These are phyloP conservation scores for Pigoraptor vietnamica DNA, from an alignment of 78 protist species.

Conservation along the genomic window DNA sequence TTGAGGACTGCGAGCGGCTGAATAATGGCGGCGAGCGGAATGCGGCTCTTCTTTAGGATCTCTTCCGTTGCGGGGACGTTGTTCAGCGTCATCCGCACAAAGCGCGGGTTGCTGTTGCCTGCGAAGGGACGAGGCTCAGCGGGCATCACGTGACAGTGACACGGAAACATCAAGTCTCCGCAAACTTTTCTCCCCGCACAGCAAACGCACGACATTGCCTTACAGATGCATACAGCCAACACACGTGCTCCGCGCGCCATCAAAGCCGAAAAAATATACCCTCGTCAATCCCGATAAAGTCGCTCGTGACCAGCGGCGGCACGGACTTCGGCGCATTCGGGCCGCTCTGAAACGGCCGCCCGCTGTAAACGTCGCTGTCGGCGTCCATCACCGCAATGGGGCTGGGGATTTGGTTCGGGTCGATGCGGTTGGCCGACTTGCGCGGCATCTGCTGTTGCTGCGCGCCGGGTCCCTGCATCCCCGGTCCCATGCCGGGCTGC, in stretches of 20 bases:
- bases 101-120: conserved; percentile 34
- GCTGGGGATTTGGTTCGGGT: conserved; percentile 13
- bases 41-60: background rate
- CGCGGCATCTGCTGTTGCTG: conserved; percentile 1
- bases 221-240: no score
- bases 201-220: no score
- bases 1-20: conserved; percentile 24
- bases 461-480: background rate
- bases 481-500: background rate
- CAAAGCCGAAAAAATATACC: no score
- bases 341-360: background rate
- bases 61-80: conserved; percentile 18
- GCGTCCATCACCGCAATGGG: conserved; percentile 4
- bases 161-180: background rate
- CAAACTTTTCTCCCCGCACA: no score
- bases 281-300: background rate
- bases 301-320: conserved; percentile 21
- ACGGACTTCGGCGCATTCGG: background rate
- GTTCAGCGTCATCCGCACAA: conserved; percentile 18
- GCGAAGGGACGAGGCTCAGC: background rate
- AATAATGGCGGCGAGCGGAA: conserved; percentile 19
- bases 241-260: no score
- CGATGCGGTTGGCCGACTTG: background rate
- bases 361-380: background rate
- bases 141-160: background rate